These are phyloP conservation scores for Ogataea sp. DNA, from an alignment of 805 yeast genomes.

Conservation along the genomic window DNA sequence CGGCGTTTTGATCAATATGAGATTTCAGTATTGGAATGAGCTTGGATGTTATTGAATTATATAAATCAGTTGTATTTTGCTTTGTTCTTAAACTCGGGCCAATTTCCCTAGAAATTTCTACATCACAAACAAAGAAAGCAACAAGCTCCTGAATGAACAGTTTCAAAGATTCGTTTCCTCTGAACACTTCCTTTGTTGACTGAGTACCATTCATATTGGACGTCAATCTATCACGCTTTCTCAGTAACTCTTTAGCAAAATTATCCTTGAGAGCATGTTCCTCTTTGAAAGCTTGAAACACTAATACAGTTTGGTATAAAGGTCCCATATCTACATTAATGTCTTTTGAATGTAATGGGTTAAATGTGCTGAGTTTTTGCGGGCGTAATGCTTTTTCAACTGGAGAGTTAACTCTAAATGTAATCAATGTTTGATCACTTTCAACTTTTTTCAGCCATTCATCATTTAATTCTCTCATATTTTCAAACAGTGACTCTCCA, in stretches of 20 bases:
- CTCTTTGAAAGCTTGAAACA: constrained; percentile 67
- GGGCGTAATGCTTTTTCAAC: constrained; percentile 74
- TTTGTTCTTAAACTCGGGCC: constrained; percentile 55
- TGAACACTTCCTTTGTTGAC: constrained; percentile 22
- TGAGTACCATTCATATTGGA: constrained; percentile 44
- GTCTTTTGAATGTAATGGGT: constrained; percentile 39
- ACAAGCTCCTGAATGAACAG: constrained; percentile 53
- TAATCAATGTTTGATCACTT: constrained; percentile 34
- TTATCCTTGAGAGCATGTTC: constrained; percentile 50
- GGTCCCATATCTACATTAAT: constrained; percentile 56
- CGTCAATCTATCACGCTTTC: constrained; percentile 62
- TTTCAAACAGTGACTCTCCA: constrained; percentile 49
- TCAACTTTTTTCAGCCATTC: constrained; percentile 48
- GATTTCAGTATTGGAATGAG: constrained; percentile 50
- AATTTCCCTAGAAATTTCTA: constrained; percentile 55
- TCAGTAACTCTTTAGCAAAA: constrained; percentile 62
- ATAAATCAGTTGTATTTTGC: constrained; percentile 59
- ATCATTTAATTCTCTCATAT: constrained; percentile 46
- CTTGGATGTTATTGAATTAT: constrained; percentile 60
- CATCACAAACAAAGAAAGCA: constrained; percentile 76
- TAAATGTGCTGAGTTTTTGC: constrained; percentile 28
- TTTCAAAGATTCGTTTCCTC: constrained; percentile 37
- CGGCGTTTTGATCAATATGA: constrained; percentile 34
- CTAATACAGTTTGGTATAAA: constrained; percentile 74
- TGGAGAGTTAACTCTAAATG: constrained; percentile 75